Evolutionary conservation across 129 eudicot species (phyloP), one percentile per base, ranked within the genome.

Genomic region (Pittosporum tobira): DNA sequence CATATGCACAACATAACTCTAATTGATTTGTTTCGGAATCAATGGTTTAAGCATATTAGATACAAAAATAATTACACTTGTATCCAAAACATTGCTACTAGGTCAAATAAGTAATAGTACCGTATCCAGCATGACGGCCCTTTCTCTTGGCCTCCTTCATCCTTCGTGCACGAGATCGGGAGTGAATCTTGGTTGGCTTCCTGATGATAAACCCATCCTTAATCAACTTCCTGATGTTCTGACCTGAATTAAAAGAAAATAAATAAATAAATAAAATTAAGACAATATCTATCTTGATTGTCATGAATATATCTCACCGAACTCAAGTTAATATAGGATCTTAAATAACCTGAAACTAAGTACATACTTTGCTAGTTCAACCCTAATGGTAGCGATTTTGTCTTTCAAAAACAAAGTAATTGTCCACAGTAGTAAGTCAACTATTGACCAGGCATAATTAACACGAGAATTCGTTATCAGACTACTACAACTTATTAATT

Each of bases 171-270:
- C 95, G 93, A 26, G 93, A 82, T 24, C 95, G 71, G 0, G 95
- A 87, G 61, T 86, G 95, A 47, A 86, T 86, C 79, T 79, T 82
- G 48, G 87, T 76, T 23, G 95, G 95, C 77, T 87, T 87, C 77
- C 85, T 76, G 68, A 87, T 87, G 49, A 87, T 77, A 69, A 87
- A 87, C 6, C 95, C 95, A 83, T 87, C 95, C 73, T 87, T 87
- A 14, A 87, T 82, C 53, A 87, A 47, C 70, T 87, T 87, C 68
- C 95, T 77, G 3, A 87, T 77, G 73, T 87, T 87, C 75, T 87
- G 95, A 27, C 95, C 95, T 87, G 68, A 16, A 47, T 4, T 20
- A 54, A 65, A 5, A 15, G 2, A 54, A 26, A 56, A 50, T 50
- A n/a, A n/a, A n/a, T n/a, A n/a, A n/a, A n/a, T n/a, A n/a, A n/a